phyloP scores from a whole-genome alignment of 2,329 filamentous ascomycete genomes.

The Xylariaceae sp. region DNA sequence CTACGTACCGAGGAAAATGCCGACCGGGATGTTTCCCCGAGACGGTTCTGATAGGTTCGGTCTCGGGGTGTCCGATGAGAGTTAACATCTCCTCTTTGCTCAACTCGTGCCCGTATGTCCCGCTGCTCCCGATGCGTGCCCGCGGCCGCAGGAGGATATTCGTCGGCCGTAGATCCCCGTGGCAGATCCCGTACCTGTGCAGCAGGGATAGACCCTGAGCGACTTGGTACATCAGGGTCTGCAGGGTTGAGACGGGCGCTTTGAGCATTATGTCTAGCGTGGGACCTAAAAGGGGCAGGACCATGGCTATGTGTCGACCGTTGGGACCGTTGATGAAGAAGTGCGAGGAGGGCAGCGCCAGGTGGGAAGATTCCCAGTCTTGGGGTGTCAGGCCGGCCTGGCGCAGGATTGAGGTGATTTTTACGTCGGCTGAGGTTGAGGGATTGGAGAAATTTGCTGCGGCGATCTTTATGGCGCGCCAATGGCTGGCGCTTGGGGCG shows the following conservation, averaged over 20 bases:
- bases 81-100: not conserved
- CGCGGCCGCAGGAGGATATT: not conserved
- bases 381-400: not conserved
- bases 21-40: not conserved
- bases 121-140: not conserved
- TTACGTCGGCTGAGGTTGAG: no score
- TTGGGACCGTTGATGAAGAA: slow-evolving; percentile 12
- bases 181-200: not conserved
- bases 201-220: not conserved
- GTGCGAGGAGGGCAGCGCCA: slow-evolving; percentile 6
- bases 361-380: slow-evolving; percentile 3
- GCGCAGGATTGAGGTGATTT: not conserved
- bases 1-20: not conserved
- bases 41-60: not conserved
- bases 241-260: not conserved
- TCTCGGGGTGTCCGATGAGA: not conserved
- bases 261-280: not conserved
- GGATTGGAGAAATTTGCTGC: no score
- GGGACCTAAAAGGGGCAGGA: slow-evolving; percentile 2
- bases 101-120: no score
- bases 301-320: slow-evolving; percentile 7
- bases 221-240: not conserved
- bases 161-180: not conserved
- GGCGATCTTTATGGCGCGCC: no score
- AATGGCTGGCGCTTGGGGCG: no score